Conservation (phyloP, 352 stramenopile genomes). For the Phytophthora rubi region DNA sequence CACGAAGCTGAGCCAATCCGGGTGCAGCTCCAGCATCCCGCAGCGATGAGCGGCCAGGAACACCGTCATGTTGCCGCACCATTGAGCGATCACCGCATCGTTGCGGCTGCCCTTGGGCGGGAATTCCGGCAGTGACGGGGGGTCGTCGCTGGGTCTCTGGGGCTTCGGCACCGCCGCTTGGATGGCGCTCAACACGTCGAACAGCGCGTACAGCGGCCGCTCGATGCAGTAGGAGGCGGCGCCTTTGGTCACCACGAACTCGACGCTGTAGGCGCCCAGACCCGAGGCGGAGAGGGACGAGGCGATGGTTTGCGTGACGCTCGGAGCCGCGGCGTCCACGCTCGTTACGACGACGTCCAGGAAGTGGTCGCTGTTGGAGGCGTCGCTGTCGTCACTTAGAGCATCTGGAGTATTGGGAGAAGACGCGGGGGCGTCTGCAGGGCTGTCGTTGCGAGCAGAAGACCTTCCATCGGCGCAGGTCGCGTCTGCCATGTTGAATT, state of each 20-base stretch:
- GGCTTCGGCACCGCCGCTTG: slow-evolving; percentile 13
- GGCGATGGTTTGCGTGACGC: slow-evolving; percentile 45
- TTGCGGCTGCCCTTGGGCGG: slow-evolving; percentile 52
- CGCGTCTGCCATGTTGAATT: background rate
- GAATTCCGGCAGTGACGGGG: slow-evolving; percentile 46
- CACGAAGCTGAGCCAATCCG: slow-evolving; percentile 67
- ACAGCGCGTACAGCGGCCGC: slow-evolving; percentile 48
- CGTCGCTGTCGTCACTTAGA: background rate
- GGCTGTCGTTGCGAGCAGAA: slow-evolving; percentile 2
- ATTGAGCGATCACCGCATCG: slow-evolving; percentile 65
- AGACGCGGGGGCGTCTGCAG: background rate
- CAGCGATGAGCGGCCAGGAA: slow-evolving; percentile 47
- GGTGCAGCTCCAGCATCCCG: slow-evolving; percentile 38
- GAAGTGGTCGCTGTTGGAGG: slow-evolving; percentile 30
- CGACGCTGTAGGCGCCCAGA: slow-evolving; percentile 51
- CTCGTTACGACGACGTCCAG: slow-evolving; percentile 76
- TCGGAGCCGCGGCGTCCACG: slow-evolving; percentile 47
- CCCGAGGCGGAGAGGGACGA: slow-evolving; percentile 45
- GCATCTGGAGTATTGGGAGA: background rate
- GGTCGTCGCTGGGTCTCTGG: slow-evolving; percentile 5
- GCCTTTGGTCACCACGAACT: slow-evolving; percentile 68
- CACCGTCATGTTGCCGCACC: slow-evolving; percentile 67
- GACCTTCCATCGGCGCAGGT: background rate
- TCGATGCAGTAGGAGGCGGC: slow-evolving; percentile 61
- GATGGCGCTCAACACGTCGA: slow-evolving; percentile 44